Evolutionary conservation across 169 alveolate genomes (phyloP).

Genomic region (Babesia microti): DNA sequence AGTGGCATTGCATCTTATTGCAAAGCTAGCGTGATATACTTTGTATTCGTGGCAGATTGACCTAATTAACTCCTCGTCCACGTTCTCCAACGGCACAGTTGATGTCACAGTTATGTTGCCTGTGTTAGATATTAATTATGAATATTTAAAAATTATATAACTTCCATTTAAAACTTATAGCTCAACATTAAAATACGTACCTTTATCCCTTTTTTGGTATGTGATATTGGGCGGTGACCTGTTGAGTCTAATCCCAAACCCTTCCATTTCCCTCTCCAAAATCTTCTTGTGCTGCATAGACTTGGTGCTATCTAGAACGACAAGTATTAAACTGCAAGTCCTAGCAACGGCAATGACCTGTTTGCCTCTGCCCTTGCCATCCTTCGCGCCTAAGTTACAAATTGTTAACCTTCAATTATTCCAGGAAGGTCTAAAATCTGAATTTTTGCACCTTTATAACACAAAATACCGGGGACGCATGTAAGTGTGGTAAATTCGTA

Average conservation of each 20-base stretch:
- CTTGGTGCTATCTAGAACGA: constrained; percentile 88
- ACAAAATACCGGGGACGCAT: constrained; percentile 93
- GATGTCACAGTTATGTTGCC: constrained; percentile 67
- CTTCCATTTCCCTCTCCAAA: constrained; percentile 90
- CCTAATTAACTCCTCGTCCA: constrained; percentile 62
- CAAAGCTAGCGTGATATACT: constrained; percentile 84
- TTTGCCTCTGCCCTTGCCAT: constrained; percentile 96
- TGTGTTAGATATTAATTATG: constrained; percentile 18
- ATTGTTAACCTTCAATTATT: constrained; percentile 74
- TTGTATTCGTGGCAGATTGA: constrained; percentile 83
- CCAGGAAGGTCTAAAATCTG: constrained; percentile 95
- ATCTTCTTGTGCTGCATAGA: constrained; percentile 83
- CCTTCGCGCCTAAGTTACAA: too few species aligned
- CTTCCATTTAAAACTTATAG: constrained; percentile 2
- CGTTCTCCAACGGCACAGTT: constrained; percentile 67
- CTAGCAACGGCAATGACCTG: constrained; percentile 97
- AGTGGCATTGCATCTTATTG: constrained; percentile 86
- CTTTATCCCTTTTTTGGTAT: constrained; percentile 55
- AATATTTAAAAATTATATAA: background rate
- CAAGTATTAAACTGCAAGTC: constrained; percentile 83
- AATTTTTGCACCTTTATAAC: constrained; percentile 87
- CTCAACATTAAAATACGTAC: constrained; percentile 16
- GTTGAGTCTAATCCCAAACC: constrained; percentile 92
- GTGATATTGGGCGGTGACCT: constrained; percentile 83
- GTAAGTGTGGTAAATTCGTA: constrained; percentile 98